Conservation (phyloP, 768 basidiomycete species). For the Leccinum barrowsii region DNA sequence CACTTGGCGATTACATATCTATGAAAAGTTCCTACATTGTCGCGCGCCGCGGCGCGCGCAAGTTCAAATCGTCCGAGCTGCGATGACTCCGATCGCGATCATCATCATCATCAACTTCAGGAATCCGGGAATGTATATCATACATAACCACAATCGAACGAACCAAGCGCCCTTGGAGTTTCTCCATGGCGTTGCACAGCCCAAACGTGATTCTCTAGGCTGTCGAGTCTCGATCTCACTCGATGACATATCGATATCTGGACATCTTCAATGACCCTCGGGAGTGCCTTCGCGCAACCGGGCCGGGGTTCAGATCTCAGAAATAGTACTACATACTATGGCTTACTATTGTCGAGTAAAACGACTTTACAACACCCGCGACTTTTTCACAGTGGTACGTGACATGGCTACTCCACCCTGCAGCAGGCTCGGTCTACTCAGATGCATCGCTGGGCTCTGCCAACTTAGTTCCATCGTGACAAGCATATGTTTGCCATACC, state of each 20-base stretch:
- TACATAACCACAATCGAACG: neutral
- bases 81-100: neutral
- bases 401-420: neutral
- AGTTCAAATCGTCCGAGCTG: neutral
- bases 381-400: neutral
- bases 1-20: neutral
- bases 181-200: neutral
- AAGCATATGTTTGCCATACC: neutral
- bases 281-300: neutral
- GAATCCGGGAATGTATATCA: neutral
- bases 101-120: neutral
- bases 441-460: neutral
- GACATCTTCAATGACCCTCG: neutral
- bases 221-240: slow-evolving; percentile 6
- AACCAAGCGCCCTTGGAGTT: neutral
- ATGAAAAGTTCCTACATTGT: neutral
- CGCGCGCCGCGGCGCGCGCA: neutral
- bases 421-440: neutral
- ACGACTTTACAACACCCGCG: neutral
- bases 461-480: neutral
- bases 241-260: neutral
- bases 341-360: neutral
- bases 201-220: neutral
- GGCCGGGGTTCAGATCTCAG: neutral
- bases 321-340: neutral